Conservation (phyloP, 1,284 basidiomycete genomes). For the Moesziomyces aphidis region DNA sequence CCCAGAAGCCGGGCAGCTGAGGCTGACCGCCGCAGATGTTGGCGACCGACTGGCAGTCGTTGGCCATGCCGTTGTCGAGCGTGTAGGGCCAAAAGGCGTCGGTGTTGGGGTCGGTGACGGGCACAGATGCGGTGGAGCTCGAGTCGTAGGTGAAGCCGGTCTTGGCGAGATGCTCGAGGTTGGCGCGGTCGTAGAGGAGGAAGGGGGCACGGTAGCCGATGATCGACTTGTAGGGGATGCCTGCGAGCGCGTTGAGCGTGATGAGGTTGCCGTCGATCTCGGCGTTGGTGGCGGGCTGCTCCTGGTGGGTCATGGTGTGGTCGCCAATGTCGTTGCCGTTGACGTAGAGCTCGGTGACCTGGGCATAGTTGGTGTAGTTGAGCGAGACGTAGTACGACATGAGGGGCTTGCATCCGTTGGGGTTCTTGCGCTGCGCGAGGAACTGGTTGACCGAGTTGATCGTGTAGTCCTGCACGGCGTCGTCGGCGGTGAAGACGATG, state of each 20-base stretch:
- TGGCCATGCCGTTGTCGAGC: conserved; percentile 77
- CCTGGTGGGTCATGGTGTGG: conserved; percentile 86
- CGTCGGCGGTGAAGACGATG: conserved; percentile 66
- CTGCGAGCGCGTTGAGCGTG: conserved; percentile 81
- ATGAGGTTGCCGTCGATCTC: conserved; percentile 81
- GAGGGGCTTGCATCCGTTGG: conserved; percentile 81
- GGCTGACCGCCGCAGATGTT: conserved; percentile 78
- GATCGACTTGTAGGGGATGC: conserved; percentile 79
- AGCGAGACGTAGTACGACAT: conserved; percentile 68
- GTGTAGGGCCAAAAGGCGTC: conserved; percentile 74
- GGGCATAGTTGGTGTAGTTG: conserved; percentile 80
- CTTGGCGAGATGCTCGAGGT: conserved; percentile 73
- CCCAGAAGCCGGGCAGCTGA: conserved; percentile 75
- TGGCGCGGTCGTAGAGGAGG: conserved; percentile 77
- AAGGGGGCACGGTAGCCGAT: conserved; percentile 82
- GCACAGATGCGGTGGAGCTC: conserved; percentile 75
- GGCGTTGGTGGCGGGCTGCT: conserved; percentile 72
- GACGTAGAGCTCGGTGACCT: conserved; percentile 84
- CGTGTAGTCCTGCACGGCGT: conserved; percentile 79
- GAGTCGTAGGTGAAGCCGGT: conserved; percentile 80
- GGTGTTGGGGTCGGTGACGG: conserved; percentile 77
- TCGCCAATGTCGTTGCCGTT: conserved; percentile 88
- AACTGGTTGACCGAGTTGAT: conserved; percentile 79
- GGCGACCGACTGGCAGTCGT: conserved; percentile 76
- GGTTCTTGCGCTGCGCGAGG: conserved; percentile 80